phyloP scores from a whole-genome alignment of 495 filamentous ascomycete species.

The Neurospora sp. region DNA sequence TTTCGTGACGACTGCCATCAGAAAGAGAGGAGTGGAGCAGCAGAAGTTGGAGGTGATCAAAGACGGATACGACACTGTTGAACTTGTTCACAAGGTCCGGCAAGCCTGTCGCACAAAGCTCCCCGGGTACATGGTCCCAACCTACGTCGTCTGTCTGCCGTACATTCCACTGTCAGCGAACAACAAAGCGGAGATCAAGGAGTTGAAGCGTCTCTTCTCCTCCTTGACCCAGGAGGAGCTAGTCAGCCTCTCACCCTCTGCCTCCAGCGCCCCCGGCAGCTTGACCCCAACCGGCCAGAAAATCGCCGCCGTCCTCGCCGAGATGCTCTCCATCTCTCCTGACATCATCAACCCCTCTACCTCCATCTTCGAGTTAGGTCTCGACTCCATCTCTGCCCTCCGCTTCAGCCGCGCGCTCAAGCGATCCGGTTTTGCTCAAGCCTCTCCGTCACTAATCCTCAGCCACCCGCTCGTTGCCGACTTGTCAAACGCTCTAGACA shows the following conservation, averaged over 20 bases:
- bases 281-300: conserved; percentile 32
- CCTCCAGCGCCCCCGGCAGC: not conserved
- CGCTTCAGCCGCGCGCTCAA: conserved; percentile 47
- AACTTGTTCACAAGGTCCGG: conserved; percentile 24
- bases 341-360: conserved; percentile 41
- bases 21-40: not conserved
- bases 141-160: conserved; percentile 55
- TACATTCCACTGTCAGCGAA: conserved; percentile 56
- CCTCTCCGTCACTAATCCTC: conserved; percentile 55
- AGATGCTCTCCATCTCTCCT: conserved; percentile 33
- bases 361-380: conserved; percentile 70
- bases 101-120: conserved; percentile 49
- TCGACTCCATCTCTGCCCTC: conserved; percentile 75
- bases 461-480: conserved; percentile 38
- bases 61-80: conserved; percentile 4
- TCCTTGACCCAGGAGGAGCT: conserved; percentile 48
- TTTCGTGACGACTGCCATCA: conserved; percentile 41
- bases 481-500: too few species aligned
- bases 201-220: conserved; percentile 48
- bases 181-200: conserved; percentile 65
- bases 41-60: conserved; percentile 21
- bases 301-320: conserved; percentile 43
- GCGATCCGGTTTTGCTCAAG: conserved; percentile 42
- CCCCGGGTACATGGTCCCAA: conserved; percentile 69
- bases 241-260: conserved; percentile 12